Base-by-base conservation (phyloP, 2,329 filamentous ascomycete genomes). In the Malbranchea cinnamomea region DNA sequence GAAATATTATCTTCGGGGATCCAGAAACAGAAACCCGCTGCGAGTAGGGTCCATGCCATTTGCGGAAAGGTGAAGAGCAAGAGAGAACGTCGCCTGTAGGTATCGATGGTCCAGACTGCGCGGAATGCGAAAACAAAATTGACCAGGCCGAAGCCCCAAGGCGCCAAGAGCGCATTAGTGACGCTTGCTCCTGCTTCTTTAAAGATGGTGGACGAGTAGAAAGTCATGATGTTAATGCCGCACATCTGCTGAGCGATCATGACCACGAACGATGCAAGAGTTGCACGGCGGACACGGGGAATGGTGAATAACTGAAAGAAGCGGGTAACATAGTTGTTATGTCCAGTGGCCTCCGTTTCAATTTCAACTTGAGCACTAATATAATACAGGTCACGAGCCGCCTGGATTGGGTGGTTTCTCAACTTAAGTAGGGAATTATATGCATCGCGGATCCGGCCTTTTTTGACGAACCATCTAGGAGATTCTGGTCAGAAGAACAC, bases 171-270 rank as follows among this genome's bases (percentile, higher is more conserved):
- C 2, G 78, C 71, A 19, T 66, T 54, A 26, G 65, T 66, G 1
- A 62, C 50, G 23, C 36, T 51, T 20, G 71, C 68, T 4, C 73
- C 73, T 2, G 74, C 67, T 1, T 74, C 49, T 4, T 32, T 31
- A 30, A 65, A 63, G 26, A 65, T 50, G 2, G 71, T 74, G 0
- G 71, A 74, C 1, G 71, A 77, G 52, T 84, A 83, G 50, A 83
- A 83, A 1, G 77, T 74, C 32, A 83, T 77, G 33, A 82, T 78
- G 47, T 81, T 80, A 50, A 78, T 63, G 54, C 67, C 68, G 42
- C 73, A 78, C 67, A 78, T 74, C 50, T 79, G 74, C 50, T 79
- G 75, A 0, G 72, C 73, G 43, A 79, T 73, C 82, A 91, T 91
- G 41, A 87, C 79, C 1, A 73, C 71, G 39, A 74, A 79, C 1